Evolutionary conservation across 768 basidiomycete species (phyloP).

Genomic region (Rhodosporidiobolus sp.): DNA sequence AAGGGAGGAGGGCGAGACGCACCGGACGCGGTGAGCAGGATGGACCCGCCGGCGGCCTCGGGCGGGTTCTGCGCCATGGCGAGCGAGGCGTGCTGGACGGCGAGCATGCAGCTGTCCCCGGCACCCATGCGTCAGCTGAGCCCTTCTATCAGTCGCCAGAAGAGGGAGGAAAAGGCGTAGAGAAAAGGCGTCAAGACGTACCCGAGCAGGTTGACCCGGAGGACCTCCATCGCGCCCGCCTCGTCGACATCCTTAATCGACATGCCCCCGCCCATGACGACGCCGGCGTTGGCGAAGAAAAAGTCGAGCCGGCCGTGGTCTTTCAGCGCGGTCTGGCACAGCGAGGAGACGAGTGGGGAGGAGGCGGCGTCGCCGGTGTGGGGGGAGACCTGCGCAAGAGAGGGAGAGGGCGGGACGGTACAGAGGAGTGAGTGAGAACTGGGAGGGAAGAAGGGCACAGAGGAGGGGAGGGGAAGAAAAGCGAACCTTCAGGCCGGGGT

Average conservation of each 20-base stretch:
- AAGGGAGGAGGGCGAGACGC: slow-evolving; percentile 40
- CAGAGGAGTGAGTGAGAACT: neutral
- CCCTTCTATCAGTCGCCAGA: too few relatives aligned
- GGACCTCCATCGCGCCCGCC: slow-evolving; percentile 67
- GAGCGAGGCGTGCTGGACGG: slow-evolving; percentile 75
- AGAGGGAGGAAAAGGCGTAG: neutral
- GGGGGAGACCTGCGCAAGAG: slow-evolving; percentile 68
- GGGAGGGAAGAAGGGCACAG: neutral
- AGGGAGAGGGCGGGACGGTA: too few relatives aligned
- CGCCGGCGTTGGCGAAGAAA: slow-evolving; percentile 80
- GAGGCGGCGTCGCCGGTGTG: slow-evolving; percentile 80
- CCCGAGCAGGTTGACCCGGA: slow-evolving; percentile 75
- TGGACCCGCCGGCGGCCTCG: slow-evolving; percentile 72
- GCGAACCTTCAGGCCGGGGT: slow-evolving; percentile 75
- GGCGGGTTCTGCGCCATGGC: slow-evolving; percentile 72
- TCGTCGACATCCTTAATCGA: slow-evolving; percentile 47
- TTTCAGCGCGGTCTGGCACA: slow-evolving; percentile 68
- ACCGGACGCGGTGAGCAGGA: slow-evolving; percentile 80
- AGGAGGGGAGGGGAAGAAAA: neutral
- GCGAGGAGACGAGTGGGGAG: slow-evolving; percentile 61
- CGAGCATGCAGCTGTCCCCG: slow-evolving; percentile 71
- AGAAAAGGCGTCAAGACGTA: slow-evolving; percentile 44
- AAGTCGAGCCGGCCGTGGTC: slow-evolving; percentile 86
- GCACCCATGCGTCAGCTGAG: too few relatives aligned
- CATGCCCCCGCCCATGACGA: slow-evolving; percentile 13